A percentile compares a stretch with the other conserved stretches of the same genome.
These are phyloP conservation scores for Phaeosphaeria sp. DNA, from an alignment of 2,329 filamentous ascomycete genomes.

Conservation along the genomic window DNA sequence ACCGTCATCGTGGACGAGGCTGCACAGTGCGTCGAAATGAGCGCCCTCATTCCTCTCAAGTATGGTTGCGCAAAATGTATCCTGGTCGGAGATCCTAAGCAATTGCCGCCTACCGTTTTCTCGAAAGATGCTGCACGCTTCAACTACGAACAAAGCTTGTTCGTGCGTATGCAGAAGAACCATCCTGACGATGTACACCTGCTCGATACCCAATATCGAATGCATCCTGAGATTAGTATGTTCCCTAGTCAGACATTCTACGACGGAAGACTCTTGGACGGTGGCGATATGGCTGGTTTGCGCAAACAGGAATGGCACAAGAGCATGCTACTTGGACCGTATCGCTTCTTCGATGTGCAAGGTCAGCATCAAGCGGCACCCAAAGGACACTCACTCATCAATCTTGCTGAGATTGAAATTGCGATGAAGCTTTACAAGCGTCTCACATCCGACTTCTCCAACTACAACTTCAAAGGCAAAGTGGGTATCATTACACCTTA, in stretches of 20 bases:
- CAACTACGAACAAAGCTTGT: slow-evolving; percentile 96
- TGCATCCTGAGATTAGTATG: slow-evolving; percentile 94
- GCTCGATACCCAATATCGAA: slow-evolving; percentile 97
- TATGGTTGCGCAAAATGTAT: slow-evolving; percentile 98
- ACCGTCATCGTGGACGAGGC: slow-evolving; percentile 98
- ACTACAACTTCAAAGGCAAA: slow-evolving; percentile 76
- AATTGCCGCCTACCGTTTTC: slow-evolving; percentile 92
- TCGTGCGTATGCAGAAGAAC: slow-evolving; percentile 97
- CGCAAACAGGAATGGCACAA: slow-evolving; percentile 85
- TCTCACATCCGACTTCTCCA: slow-evolving; percentile 73
- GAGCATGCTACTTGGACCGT: slow-evolving; percentile 82
- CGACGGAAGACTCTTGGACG: slow-evolving; percentile 84
- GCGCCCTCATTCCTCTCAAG: slow-evolving; percentile 93
- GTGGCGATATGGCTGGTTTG: slow-evolving; percentile 78
- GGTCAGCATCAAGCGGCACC: slow-evolving; percentile 83
- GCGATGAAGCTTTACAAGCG: slow-evolving; percentile 85
- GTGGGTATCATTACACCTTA: slow-evolving; percentile 98
- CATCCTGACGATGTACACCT: slow-evolving; percentile 87
- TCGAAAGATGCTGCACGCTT: slow-evolving; percentile 91
- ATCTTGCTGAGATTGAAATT: slow-evolving; percentile 83
- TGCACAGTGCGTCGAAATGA: slow-evolving; percentile 96
- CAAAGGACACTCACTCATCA: slow-evolving; percentile 88
- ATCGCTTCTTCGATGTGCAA: slow-evolving; percentile 95
- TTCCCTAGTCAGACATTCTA: slow-evolving; percentile 95
- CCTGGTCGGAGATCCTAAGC: slow-evolving; percentile 95